phyloP scores from a whole-genome alignment of 2,329 filamentous ascomycete genomes.

The Alternaria brassicae region DNA sequence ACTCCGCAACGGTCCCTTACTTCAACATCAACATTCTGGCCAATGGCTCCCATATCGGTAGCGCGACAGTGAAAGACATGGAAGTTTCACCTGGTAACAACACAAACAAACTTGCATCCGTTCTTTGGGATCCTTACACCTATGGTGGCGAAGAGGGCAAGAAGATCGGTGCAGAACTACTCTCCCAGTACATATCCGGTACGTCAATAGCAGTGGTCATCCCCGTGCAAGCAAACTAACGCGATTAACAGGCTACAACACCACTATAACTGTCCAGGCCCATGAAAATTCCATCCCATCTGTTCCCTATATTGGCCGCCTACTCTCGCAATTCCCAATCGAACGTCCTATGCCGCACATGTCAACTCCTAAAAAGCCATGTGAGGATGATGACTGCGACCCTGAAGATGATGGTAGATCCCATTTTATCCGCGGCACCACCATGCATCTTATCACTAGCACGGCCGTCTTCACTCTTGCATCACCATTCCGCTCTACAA shows the following conservation, averaged over 20 bases:
- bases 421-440: slow-evolving; percentile 84
- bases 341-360: slow-evolving; percentile 75
- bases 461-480: slow-evolving; percentile 83
- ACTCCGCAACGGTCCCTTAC: slow-evolving; percentile 82
- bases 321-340: slow-evolving; percentile 74
- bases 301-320: slow-evolving; percentile 73
- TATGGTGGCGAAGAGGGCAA: slow-evolving; percentile 68
- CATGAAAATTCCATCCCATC: slow-evolving; percentile 76
- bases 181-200: slow-evolving; percentile 88
- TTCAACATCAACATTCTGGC: slow-evolving; percentile 77
- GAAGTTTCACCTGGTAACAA: slow-evolving; percentile 74
- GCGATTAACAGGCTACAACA: slow-evolving; percentile 69
- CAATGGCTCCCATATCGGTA: slow-evolving; percentile 77
- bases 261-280: slow-evolving; percentile 74
- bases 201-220: slow-evolving; percentile 15
- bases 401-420: slow-evolving; percentile 55
- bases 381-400: slow-evolving; percentile 40
- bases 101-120: slow-evolving; percentile 69
- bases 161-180: slow-evolving; percentile 70
- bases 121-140: slow-evolving; percentile 74
- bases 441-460: slow-evolving; percentile 83
- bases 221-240: slow-evolving; percentile 14
- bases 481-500: slow-evolving; percentile 77
- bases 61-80: slow-evolving; percentile 72
- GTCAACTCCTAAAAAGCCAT: slow-evolving; percentile 59